These are phyloP conservation scores for Chlamydomonas schloesseri DNA, from an alignment of 139 green algal species.

Conservation along the genomic window DNA sequence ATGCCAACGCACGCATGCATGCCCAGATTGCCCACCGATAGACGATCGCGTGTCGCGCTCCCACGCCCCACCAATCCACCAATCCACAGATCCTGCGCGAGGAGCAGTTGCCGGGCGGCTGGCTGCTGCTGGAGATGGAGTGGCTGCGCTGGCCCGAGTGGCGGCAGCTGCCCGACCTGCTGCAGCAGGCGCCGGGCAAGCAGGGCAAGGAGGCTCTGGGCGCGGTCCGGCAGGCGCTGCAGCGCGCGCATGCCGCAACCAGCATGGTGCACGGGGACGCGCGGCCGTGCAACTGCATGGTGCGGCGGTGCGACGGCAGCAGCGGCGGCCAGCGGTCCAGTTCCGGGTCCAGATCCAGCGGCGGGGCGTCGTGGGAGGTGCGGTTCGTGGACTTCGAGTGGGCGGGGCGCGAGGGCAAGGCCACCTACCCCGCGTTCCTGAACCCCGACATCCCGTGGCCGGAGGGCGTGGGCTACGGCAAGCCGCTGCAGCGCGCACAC, in stretches of 20 bases:
- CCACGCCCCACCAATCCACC: too few relatives aligned
- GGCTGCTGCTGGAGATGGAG: constrained; percentile 7
- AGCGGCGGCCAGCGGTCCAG: too few relatives aligned
- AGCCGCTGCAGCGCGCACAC: not conserved
- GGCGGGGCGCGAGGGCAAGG: not conserved
- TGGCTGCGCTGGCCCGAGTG: too few relatives aligned
- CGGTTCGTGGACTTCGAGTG: constrained; percentile 4
- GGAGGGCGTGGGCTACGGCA: too few relatives aligned
- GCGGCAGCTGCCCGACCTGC: too few relatives aligned
- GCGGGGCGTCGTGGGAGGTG: too few relatives aligned
- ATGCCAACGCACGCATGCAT: not conserved
- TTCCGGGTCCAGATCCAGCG: too few relatives aligned
- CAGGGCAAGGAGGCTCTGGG: not conserved
- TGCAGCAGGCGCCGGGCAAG: not conserved
- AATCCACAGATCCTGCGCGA: not conserved
- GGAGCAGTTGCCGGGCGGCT: not conserved
- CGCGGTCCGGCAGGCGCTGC: not conserved
- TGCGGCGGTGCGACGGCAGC: not conserved
- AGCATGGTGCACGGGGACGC: not conserved
- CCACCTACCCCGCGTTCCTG: not conserved
- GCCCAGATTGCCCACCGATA: too few relatives aligned
- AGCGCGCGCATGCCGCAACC: not conserved
- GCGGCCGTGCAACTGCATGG: not conserved
- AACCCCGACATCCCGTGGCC: not conserved
- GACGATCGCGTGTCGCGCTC: too few relatives aligned